Evolutionary conservation across 2,329 filamentous ascomycete species (phyloP), one percentile per base, ranked within the genome.

Genomic region (Aspergillus novofumigatus): DNA sequence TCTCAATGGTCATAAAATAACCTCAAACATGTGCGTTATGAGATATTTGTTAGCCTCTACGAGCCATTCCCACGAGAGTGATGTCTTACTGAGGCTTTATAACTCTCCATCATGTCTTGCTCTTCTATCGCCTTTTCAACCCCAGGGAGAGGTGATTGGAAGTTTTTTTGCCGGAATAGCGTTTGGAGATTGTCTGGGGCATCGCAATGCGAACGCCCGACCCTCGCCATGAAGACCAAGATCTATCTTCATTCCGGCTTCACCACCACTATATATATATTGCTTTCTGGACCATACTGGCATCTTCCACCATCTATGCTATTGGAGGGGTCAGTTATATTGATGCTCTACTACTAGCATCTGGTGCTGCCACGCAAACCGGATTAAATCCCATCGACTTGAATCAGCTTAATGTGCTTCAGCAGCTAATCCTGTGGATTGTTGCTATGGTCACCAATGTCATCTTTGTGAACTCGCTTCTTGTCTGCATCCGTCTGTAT

Each of bases 401-500:
- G 57, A 89, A 90, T 69, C 61, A 71, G 9, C 77, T 91, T 35
- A 86, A 84, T 63, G 86, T 84, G 2, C 88, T 86, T 59, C 87
- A 90, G 69, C 88, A 93, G 74, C 70, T 89, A 49, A 81, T 88
- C 51, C 76, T 94, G 38, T 91, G 87, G 67, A 64, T 91, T 9
- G 80, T 90, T 49, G 78, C 87, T 4, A 86, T 91, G 81, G 66
- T 89, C n/a, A 85, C 87, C 25, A 94, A 90, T 58, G 91, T 91
- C 0, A 92, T 96, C 57, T 86, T 88, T 45, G 86, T 95, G 66
- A 86, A 94, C 69, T 86, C 89, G 1, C 88, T 85, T 52, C 91
- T 97, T 35, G 93, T 97, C 10, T 91, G 95, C 64, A 81, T 97
- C 8, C 88, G 93, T 29, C 79, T 97, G 2, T 96, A 95, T 75